Conservation (phyloP, 2,329 filamentous ascomycete species). For the Scytalidium sp. region DNA sequence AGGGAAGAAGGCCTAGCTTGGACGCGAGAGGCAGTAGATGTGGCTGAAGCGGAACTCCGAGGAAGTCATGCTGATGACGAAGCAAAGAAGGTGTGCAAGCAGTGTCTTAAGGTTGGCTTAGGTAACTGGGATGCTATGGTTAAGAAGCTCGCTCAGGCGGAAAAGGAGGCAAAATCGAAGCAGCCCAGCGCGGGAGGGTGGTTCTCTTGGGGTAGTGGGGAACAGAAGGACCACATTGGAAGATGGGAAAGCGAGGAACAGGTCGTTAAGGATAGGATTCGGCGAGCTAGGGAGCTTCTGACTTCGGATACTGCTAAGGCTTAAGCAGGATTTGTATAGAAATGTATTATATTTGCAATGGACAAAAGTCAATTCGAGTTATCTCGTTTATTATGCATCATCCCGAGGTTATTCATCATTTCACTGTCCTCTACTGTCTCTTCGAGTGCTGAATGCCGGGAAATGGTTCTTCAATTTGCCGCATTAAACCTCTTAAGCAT, state of each 20-base stretch:
- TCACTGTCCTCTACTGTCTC: background rate
- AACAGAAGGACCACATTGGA: conserved; percentile 18
- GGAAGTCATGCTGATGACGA: conserved; percentile 27
- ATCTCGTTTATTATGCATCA: too few relatives aligned
- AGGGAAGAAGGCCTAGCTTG: conserved; percentile 75
- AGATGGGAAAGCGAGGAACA: conserved; percentile 32
- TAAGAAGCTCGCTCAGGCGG: conserved; percentile 46
- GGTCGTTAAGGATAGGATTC: conserved; percentile 27
- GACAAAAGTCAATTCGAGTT: background rate
- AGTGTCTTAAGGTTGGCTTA: conserved; percentile 75
- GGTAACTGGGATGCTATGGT: conserved; percentile 86
- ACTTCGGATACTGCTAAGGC: too few relatives aligned
- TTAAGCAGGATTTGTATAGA: too few relatives aligned
- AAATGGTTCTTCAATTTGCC: too few relatives aligned
- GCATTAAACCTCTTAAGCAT: background rate
- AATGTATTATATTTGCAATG: background rate
- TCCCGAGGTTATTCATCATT: background rate
- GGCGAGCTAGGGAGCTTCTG: conserved; percentile 21
- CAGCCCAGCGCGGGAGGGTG: conserved; percentile 17
- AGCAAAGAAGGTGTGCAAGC: conserved; percentile 61
- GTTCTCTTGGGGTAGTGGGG: conserved; percentile 22
- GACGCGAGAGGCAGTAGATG: conserved; percentile 84
- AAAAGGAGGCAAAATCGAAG: conserved; percentile 19
- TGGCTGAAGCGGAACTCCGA: conserved; percentile 68
- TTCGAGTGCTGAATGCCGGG: too few relatives aligned